Conservation (phyloP, 805 yeast species). For the Starmerella cellae region DNA sequence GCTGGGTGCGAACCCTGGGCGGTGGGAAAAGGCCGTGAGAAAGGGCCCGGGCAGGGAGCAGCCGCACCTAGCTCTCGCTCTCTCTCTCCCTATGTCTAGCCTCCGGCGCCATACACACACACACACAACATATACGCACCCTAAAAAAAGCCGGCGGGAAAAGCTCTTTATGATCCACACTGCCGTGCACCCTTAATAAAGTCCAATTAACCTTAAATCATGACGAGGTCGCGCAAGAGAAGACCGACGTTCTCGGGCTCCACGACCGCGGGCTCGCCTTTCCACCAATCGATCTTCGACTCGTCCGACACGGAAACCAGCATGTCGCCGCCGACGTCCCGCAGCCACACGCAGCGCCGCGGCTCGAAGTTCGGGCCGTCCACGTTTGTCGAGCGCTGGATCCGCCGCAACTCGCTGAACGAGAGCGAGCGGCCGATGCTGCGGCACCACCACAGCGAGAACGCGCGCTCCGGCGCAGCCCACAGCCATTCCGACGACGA, state of each 20-base stretch:
- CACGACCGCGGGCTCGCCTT: conserved; percentile 1
- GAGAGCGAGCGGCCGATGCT: conserved; percentile 10
- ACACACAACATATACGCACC: no score
- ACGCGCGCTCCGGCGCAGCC: background rate
- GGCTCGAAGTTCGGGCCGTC: conserved; percentile 9
- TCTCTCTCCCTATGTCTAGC: no score
- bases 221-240: conserved; percentile 14
- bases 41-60: no score
- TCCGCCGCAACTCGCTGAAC: conserved; percentile 16
- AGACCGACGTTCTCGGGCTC: conserved; percentile 17
- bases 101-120: no score
- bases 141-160: no score
- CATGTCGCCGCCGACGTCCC: conserved; percentile 1
- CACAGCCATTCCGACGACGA: conserved; percentile 2
- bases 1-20: no score
- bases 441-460: background rate
- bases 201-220: background rate
- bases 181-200: no score
- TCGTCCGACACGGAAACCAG: background rate
- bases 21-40: no score
- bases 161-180: no score
- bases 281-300: background rate
- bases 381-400: conserved; percentile 21
- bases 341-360: conserved; percentile 7
- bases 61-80: no score